Evolutionary conservation across 1,139 yeast genomes (phyloP).

Genomic region (Saccharomyces hybrid): DNA sequence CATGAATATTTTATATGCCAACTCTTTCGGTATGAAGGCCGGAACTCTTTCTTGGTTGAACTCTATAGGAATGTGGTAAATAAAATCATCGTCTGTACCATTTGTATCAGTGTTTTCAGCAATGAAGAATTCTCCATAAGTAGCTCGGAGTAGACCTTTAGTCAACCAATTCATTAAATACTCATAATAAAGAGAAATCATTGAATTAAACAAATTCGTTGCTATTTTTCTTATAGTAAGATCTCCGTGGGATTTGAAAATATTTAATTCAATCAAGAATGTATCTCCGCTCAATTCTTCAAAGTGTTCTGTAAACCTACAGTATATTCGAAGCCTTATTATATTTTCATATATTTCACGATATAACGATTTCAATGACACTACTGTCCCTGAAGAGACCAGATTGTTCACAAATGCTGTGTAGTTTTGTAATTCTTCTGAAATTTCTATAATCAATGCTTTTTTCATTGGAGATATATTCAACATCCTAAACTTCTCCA

Average conservation of each 20-base stretch:
- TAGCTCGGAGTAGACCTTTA: slow-evolving; percentile 54
- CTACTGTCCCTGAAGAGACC: slow-evolving; percentile 32
- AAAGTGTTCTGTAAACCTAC: slow-evolving; percentile 37
- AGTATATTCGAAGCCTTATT: slow-evolving; percentile 49
- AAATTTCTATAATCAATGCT: slow-evolving; percentile 55
- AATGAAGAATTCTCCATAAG: slow-evolving; percentile 64
- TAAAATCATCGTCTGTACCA: slow-evolving; percentile 7
- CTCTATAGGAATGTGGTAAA: slow-evolving; percentile 13
- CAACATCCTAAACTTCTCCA: slow-evolving; percentile 31
- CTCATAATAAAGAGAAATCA: slow-evolving; percentile 56
- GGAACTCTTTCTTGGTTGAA: slow-evolving; percentile 46
- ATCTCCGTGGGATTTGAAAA: slow-evolving; percentile 60
- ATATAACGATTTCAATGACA: slow-evolving; percentile 38
- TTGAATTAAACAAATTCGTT: slow-evolving; percentile 39
- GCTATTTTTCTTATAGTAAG: slow-evolving; percentile 40
- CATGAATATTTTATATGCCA: slow-evolving; percentile 55
- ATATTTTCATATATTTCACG: slow-evolving; percentile 46
- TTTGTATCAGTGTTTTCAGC: slow-evolving; percentile 6
- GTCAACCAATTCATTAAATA: slow-evolving; percentile 61
- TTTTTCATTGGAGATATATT: slow-evolving; percentile 50
- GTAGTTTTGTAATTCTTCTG: slow-evolving; percentile 48
- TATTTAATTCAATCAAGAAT: slow-evolving; percentile 47
- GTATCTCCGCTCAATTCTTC: slow-evolving; percentile 43
- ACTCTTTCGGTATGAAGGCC: slow-evolving; percentile 41
- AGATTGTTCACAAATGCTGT: slow-evolving; percentile 48